phyloP scores from a whole-genome alignment of 129 eudicot species.

The Deinandra increscens region DNA sequence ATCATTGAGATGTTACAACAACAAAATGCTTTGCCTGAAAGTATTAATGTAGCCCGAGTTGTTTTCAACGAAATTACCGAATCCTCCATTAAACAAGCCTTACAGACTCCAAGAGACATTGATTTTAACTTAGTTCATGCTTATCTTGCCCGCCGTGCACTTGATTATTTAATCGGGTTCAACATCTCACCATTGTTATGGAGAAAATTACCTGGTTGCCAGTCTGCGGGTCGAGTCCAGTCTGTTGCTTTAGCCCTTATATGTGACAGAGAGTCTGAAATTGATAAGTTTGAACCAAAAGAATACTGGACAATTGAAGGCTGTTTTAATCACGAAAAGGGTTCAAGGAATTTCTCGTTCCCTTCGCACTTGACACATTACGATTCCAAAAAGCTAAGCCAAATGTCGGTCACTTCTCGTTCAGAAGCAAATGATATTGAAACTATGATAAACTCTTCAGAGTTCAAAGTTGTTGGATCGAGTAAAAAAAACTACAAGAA shows the following conservation, averaged over 20 bases:
- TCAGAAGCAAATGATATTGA: conserved; percentile 57
- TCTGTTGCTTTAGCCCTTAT: conserved; percentile 87
- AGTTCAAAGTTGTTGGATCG: conserved; percentile 50
- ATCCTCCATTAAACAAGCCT: conserved; percentile 77
- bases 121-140: conserved; percentile 83
- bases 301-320: conserved; percentile 87
- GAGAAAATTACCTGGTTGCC: conserved; percentile 97
- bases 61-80: conserved; percentile 88
- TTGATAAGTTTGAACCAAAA: conserved; percentile 66
- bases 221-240: conserved; percentile 95
- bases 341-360: conserved; percentile 23
- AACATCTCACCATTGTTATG: conserved; percentile 89
- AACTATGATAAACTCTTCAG: conserved; percentile 36
- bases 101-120: conserved; percentile 74
- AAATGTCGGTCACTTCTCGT: conserved; percentile 52
- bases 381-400: conserved; percentile 52
- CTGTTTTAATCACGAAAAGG: conserved; percentile 32
- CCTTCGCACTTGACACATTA: conserved; percentile 68
- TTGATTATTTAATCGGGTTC: conserved; percentile 94
- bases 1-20: conserved; percentile 87
- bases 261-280: conserved; percentile 87
- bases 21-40: conserved; percentile 74
- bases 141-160: conserved; percentile 95
- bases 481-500: conserved; percentile 51
- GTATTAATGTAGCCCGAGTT: conserved; percentile 70